Evolutionary conservation across 2,329 filamentous ascomycete genomes (phyloP).

Genomic region (Monosporascus sp.): DNA sequence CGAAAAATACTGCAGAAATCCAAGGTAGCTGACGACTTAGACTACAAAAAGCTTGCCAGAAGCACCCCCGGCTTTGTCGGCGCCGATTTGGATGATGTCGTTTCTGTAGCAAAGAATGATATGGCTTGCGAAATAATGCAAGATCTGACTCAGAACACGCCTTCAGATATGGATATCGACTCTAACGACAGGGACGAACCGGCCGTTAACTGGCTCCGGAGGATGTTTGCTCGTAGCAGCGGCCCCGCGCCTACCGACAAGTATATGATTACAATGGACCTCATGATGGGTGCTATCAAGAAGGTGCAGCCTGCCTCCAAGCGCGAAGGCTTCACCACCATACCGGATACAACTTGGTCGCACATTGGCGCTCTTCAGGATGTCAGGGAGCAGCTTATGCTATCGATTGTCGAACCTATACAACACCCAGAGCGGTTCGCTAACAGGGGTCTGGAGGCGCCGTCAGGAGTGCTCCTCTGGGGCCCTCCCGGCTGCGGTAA

Average conservation of each 20-base stretch:
- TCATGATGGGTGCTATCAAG: slow-evolving; percentile 72
- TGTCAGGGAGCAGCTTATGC: slow-evolving; percentile 76
- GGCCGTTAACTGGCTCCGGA: slow-evolving; percentile 6
- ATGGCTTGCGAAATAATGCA: slow-evolving; percentile 26
- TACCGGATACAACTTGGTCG: slow-evolving; percentile 88
- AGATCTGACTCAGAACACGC: slow-evolving; percentile 16
- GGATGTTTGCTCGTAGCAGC: slow-evolving; percentile 12
- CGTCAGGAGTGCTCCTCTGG: slow-evolving; percentile 89
- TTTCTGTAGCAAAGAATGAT: slow-evolving; percentile 38
- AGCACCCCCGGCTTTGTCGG: slow-evolving; percentile 90
- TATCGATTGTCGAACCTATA: slow-evolving; percentile 87
- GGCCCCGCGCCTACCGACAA: slow-evolving; percentile 16
- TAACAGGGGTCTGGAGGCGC: slow-evolving; percentile 70
- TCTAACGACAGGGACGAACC: slow-evolving; percentile 5
- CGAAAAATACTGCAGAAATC: slow-evolving; percentile 64
- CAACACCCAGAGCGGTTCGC: slow-evolving; percentile 72
- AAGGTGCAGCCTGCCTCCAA: slow-evolving; percentile 76
- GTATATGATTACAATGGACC: slow-evolving; percentile 39
- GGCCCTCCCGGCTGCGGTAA: slow-evolving; percentile 96
- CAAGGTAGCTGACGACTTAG: slow-evolving; percentile 61
- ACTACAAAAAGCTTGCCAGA: slow-evolving; percentile 71
- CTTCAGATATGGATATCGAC: slow-evolving; percentile 17
- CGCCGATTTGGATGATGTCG: slow-evolving; percentile 71
- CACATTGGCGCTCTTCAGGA: slow-evolving; percentile 80
- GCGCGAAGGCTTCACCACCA: slow-evolving; percentile 89